These are phyloP conservation scores for Pharnaceum exiguum DNA, from an alignment of 148 eudicot genomes.

Conservation along the genomic window DNA sequence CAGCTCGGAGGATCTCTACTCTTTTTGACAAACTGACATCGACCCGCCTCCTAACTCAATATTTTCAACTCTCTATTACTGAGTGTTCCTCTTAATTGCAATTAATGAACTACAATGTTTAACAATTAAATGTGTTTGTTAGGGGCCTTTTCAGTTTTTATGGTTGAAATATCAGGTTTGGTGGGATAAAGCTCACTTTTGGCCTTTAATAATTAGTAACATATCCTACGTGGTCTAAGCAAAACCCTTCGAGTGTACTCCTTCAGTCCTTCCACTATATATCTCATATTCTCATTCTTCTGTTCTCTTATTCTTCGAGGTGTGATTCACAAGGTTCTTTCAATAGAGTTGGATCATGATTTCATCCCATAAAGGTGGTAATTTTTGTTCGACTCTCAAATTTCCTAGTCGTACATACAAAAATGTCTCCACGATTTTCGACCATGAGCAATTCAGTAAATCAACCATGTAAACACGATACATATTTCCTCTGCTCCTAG, in stretches of 20 bases:
- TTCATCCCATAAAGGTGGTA: too few species aligned
- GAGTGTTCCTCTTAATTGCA: constrained; percentile 2
- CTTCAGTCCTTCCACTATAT: neutral
- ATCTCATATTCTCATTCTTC: neutral
- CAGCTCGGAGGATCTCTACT: constrained; percentile 19
- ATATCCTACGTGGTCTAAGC: constrained; percentile 4
- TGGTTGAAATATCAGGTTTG: constrained; percentile 7
- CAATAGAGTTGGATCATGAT: constrained; percentile 21
- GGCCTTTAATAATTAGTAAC: constrained; percentile 12
- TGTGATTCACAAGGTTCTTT: constrained; percentile 39
- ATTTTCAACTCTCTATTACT: neutral
- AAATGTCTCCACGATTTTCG: too few species aligned
- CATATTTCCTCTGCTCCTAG: too few species aligned
- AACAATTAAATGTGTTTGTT: neutral
- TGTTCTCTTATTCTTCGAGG: constrained; percentile 1
- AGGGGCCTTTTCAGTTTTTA: constrained; percentile 5
- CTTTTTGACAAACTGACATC: constrained; percentile 9
- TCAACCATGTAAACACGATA: too few species aligned
- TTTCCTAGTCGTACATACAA: too few species aligned
- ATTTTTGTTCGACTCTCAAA: too few species aligned
- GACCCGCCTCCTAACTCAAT: constrained; percentile 23
- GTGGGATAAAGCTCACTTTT: constrained; percentile 3
- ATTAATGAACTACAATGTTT: constrained; percentile 25
- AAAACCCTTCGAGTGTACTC: constrained; percentile 24
- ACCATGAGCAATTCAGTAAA: too few species aligned